Evolutionary conservation across 306 rosid species (phyloP).

Genomic region (Astragalus membranaceus): DNA sequence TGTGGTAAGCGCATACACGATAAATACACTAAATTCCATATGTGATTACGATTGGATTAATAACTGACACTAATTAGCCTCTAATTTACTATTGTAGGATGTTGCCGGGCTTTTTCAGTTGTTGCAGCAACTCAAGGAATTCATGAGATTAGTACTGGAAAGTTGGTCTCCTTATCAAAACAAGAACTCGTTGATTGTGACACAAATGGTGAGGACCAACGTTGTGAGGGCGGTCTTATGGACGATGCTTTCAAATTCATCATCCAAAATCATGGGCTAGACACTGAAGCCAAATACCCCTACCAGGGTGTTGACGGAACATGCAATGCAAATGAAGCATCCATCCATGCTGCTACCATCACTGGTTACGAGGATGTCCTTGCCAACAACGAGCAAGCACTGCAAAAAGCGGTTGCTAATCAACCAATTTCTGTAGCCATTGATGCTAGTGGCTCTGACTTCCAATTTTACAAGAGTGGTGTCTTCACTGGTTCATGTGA

Average conservation of each 20-base stretch:
- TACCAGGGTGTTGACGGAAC: conserved; percentile 24
- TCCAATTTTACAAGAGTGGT: conserved; percentile 35
- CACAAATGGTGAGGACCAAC: conserved; percentile 24
- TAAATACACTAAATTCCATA: background rate
- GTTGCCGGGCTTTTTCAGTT: conserved; percentile 48
- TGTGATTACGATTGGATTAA: background rate
- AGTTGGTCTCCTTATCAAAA: conserved; percentile 29
- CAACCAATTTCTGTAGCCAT: conserved; percentile 46
- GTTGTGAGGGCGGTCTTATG: conserved; percentile 40
- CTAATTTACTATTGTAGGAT: conserved; percentile 17
- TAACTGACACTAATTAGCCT: background rate
- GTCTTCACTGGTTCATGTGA: conserved; percentile 39
- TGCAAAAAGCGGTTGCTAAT: conserved; percentile 34
- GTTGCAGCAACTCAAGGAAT: conserved; percentile 44
- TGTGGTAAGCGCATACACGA: conserved; percentile 17
- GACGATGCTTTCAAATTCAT: conserved; percentile 42
- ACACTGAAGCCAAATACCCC: conserved; percentile 27
- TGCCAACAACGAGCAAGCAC: conserved; percentile 23
- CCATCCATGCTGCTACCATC: conserved; percentile 15
- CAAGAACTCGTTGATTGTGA: conserved; percentile 52
- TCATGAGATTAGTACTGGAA: conserved; percentile 14
- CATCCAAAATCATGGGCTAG: conserved; percentile 22
- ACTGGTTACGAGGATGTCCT: conserved; percentile 36
- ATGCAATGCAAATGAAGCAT: conserved; percentile 4
- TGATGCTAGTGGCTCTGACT: conserved; percentile 32